These are phyloP conservation scores for Lepidium sativum DNA, from an alignment of 345 rosid genomes.

Conservation along the genomic window DNA sequence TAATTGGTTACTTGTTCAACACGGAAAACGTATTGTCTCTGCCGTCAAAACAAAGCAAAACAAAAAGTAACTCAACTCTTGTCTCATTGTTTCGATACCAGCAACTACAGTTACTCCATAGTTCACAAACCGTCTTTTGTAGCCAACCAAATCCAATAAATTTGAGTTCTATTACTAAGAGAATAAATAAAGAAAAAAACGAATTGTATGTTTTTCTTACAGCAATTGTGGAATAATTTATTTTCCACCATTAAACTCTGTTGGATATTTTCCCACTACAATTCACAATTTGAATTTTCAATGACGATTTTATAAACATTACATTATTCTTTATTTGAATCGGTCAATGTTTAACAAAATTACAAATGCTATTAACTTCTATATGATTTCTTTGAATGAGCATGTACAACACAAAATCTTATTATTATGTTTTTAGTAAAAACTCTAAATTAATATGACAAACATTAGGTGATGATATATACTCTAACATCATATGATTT, in stretches of 20 bases:
- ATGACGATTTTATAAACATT: not conserved
- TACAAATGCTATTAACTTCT: not conserved
- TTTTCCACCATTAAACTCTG: not conserved
- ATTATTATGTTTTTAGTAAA: too few relatives aligned
- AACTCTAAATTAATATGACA: too few relatives aligned
- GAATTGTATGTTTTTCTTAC: not conserved
- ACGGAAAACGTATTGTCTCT: not conserved
- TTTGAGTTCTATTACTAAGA: not conserved
- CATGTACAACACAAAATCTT: not conserved
- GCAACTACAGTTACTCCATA: not conserved
- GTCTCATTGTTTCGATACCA: not conserved
- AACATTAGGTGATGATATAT: too few relatives aligned
- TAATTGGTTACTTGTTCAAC: not conserved
- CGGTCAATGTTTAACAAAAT: not conserved
- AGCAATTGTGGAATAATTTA: not conserved
- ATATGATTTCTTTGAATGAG: not conserved
- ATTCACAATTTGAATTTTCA: not conserved
- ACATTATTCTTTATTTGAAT: not conserved
- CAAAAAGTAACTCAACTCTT: not conserved
- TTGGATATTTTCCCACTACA: constrained; percentile 6
- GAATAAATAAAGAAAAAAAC: not conserved
- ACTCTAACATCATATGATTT: too few relatives aligned
- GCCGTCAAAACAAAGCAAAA: not conserved
- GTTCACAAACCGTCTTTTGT: not conserved
- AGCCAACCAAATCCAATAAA: not conserved